phyloP scores from a whole-genome alignment of 2,329 filamentous ascomycete genomes.

The Verticillium longisporum region DNA sequence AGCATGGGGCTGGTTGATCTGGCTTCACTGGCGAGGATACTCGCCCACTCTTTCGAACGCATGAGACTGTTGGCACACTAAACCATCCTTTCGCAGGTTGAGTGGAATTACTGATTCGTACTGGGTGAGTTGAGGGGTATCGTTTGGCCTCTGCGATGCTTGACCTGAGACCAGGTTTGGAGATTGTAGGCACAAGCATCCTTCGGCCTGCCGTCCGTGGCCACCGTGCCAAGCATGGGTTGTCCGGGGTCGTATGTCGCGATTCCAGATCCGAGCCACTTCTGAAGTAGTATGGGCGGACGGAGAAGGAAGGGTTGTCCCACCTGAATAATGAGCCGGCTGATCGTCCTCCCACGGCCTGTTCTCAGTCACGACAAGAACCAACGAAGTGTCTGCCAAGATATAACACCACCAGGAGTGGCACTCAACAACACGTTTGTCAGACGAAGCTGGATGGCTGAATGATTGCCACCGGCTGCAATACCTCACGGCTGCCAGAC shows the following conservation, averaged over 20 bases:
- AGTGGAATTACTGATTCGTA: too few relatives aligned
- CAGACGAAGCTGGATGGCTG: neutral
- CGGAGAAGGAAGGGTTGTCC: neutral
- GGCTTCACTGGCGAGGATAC: neutral
- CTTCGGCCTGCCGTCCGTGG: neutral
- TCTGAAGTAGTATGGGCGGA: neutral
- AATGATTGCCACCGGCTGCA: too few relatives aligned
- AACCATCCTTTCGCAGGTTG: too few relatives aligned
- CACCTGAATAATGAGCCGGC: neutral
- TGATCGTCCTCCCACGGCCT: neutral
- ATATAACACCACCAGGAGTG: too few relatives aligned
- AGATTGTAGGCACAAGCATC: neutral
- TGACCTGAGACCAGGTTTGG: neutral
- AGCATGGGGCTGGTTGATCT: constrained; percentile 5
- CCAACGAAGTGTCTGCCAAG: too few relatives aligned
- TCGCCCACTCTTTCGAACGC: neutral
- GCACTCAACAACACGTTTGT: neutral
- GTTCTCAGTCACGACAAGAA: neutral
- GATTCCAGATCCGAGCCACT: neutral
- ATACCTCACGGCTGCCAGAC: neutral
- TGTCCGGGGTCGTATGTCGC: neutral
- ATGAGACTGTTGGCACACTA: too few relatives aligned
- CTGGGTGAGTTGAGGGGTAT: too few relatives aligned
- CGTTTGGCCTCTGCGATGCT: neutral
- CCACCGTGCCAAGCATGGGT: neutral